Base-by-base conservation (phyloP, 306 rosid genomes). In the Glycine tomentella region DNA sequence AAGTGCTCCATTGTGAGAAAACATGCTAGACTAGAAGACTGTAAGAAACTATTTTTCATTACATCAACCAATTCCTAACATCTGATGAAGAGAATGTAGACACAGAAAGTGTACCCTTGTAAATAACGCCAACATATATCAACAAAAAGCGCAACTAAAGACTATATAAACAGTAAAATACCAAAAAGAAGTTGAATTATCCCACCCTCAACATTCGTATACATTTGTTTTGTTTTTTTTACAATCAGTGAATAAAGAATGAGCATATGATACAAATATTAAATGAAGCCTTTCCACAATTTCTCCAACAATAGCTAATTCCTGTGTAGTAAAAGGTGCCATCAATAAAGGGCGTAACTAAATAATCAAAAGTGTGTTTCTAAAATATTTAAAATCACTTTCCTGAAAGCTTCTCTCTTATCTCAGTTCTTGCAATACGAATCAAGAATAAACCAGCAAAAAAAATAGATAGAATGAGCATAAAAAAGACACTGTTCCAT, bases 401-500 rank as follows among this genome's bases (percentile, higher is more conserved):
- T 76, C 87, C 90, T 76, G 84, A 85, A 40, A 87, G 73, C 81
- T 83, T 92, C 79, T 63, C 94, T 79, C 69, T 73, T 72, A 91
- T 86, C 89, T 94, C 98, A 8, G 87, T 85, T 86, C 89, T 85
- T 9, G 90, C 93, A 67, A 87, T 72, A 11, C 89, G 86, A 71
- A 92, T 66, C 92, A 94, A 85, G 84, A 79, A 90, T 74, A 91
- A 83, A 53, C 83, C 88, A 31, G 97, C 98, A 81, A 81, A 82
- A 82, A 85, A 85, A 69, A 82, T 86, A 40, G 98, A 83, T 69
- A 91, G 69, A 88, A 88, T 89, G n/a, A 94, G 91, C 93, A 92
- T 87, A 5, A 88, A 70, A 74, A 94, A 94, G 49, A 94, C 97
- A 72, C 87, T 85, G 89, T 91, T 90, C 98, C 98, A 94, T 69